Evolutionary conservation across 495 filamentous ascomycete species (phyloP).

Genomic region (Durotheca rogersii): DNA sequence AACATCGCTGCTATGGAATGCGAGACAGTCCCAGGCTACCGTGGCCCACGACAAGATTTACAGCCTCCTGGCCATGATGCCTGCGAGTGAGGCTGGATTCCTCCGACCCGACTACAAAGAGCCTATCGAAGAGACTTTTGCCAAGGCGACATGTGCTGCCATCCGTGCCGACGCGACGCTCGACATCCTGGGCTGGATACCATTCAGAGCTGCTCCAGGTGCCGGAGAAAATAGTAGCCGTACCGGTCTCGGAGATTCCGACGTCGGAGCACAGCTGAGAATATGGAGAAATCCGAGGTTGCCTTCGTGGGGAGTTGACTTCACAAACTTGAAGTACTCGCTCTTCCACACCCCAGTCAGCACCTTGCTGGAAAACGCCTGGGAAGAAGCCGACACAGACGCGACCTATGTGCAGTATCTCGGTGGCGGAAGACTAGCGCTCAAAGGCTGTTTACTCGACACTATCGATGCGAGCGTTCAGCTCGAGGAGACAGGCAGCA

Average conservation of each 20-base stretch:
- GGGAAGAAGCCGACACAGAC: neutral
- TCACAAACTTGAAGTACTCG: neutral
- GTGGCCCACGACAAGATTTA: neutral
- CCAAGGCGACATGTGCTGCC: neutral
- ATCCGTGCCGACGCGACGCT: neutral
- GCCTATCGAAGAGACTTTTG: neutral
- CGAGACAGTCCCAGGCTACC: neutral
- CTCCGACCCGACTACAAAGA: neutral
- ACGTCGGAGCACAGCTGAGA: neutral
- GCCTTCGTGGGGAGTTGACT: neutral
- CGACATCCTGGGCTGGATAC: neutral
- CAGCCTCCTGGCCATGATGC: neutral
- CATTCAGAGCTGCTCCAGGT: neutral
- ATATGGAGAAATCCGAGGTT: neutral
- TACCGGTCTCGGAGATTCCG: neutral
- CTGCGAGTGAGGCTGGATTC: neutral
- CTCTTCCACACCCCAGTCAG: neutral
- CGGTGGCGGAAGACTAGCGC: neutral
- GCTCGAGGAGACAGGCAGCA: neutral
- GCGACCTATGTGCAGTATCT: neutral
- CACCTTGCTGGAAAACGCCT: neutral
- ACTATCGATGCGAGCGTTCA: neutral
- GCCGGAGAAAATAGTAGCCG: neutral
- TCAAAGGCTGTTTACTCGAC: neutral
- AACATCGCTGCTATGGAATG: neutral